Evolutionary conservation across 257 asterid genomes (phyloP), one percentile per base, ranked within the genome.

Genomic region (Phtheirospermum japonicum): DNA sequence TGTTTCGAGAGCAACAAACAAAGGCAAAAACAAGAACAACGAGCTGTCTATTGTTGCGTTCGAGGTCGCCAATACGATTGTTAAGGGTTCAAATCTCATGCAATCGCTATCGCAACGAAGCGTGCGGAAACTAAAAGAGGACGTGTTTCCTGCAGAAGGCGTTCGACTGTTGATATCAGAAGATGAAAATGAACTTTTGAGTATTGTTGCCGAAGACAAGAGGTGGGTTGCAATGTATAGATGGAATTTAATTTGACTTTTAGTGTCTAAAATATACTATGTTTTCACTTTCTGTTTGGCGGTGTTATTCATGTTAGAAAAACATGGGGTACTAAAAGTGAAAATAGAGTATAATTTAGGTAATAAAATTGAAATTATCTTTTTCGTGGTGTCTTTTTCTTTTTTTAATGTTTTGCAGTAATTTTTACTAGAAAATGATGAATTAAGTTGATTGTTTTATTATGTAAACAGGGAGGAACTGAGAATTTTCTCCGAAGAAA

Each of bases 51-150:
- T 88, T 58, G 67, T 88, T 45, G 67, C 89, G 13, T 88, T 88
- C 50, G 96, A 88, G 82, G 90, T 88, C 62, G 96, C 96, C 53
- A 88, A 88, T 76, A 88, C 96, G 18, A 83, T 88, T 36, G 94
- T 88, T 59, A 88, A 88, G 71, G 91, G 83, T 56, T 79, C 94
- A 39, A 81, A 61, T 59, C 85, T 88, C 65, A 73, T 85, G 84
- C 85, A 77, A 67, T 81, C 91, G 11, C 83, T 88, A 72, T 79
- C 96, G 43, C 64, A 50, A 32, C 76, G 81, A 73, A 81, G 85
- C 80, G 75, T 88, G 51, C 66, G 66, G 30, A 76, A 73, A 40
- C 75, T 88, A 51, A 77, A 70, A 63, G 94, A 85, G 16, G 87
- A 71, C 54, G 82, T 88, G 63, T 87, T 88, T 75, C 77, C 79